phyloP scores from a whole-genome alignment of 2,329 filamentous ascomycete genomes.

The Colletotrichum navitas region DNA sequence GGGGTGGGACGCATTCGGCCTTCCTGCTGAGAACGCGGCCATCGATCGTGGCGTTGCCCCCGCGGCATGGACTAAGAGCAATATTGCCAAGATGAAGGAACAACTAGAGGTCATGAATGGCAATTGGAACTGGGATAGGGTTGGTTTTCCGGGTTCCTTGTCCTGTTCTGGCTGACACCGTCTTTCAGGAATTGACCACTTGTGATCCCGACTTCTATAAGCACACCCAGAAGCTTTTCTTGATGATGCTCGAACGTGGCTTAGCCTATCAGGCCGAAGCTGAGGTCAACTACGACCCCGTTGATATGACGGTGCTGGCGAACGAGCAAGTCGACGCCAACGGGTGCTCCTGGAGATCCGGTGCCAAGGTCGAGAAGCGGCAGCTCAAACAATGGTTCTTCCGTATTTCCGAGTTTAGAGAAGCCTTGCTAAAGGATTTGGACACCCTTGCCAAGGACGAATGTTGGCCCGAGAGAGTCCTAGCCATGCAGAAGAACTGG shows the following conservation, averaged over 20 bases:
- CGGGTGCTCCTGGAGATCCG: conserved; percentile 88
- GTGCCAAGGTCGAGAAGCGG: conserved; percentile 84
- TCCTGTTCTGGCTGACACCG: conserved; percentile 18
- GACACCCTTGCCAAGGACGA: conserved; percentile 72
- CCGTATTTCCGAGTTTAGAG: conserved; percentile 82
- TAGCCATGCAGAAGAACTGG: conserved; percentile 90
- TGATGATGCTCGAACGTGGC: conserved; percentile 79
- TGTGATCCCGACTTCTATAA: conserved; percentile 90
- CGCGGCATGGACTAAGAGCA: conserved; percentile 81
- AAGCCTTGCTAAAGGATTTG: conserved; percentile 78
- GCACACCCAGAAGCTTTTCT: conserved; percentile 88
- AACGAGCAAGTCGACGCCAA: conserved; percentile 94
- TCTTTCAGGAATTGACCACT: conserved; percentile 79
- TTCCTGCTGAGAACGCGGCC: conserved; percentile 92
- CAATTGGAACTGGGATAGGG: conserved; percentile 85
- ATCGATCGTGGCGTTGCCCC: conserved; percentile 85
- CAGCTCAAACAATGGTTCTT: conserved; percentile 92
- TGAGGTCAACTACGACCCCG: conserved; percentile 89
- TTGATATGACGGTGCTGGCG: conserved; percentile 89
- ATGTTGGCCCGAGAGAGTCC: conserved; percentile 85
- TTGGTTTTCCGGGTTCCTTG: conserved; percentile 59
- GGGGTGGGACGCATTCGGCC: conserved; percentile 93
- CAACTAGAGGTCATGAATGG: conserved; percentile 85
- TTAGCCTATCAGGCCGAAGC: conserved; percentile 87
- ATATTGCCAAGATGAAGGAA: conserved; percentile 87